Conservation (phyloP, 768 basidiomycete species). For the Pulveroboletus ravenelii region DNA sequence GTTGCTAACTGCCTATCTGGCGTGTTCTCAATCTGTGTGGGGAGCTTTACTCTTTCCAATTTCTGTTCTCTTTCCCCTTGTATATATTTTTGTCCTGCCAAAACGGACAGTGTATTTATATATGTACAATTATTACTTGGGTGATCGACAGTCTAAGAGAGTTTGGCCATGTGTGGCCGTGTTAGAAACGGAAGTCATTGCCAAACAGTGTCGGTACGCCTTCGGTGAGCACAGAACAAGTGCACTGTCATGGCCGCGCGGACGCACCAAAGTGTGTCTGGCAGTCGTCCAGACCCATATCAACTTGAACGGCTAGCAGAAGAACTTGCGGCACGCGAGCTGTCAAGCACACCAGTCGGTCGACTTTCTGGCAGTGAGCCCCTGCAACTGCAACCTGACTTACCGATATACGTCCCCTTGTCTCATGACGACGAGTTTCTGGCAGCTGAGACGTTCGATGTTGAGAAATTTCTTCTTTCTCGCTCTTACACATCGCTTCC, state of each 20-base stretch:
- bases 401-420: conserved; percentile 66
- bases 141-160: no score
- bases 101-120: no score
- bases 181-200: conserved; percentile 24
- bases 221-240: neutral
- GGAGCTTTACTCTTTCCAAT: no score
- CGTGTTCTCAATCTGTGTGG: no score
- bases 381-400: conserved; percentile 34
- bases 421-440: conserved; percentile 78
- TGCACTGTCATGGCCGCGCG: conserved; percentile 15
- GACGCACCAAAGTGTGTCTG: conserved; percentile 11
- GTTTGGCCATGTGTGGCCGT: conserved; percentile 16
- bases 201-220: conserved; percentile 13
- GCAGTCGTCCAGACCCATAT: conserved; percentile 45
- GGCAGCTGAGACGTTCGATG: conserved; percentile 62
- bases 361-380: conserved; percentile 8
- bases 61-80: no score
- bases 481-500: conserved; percentile 80
- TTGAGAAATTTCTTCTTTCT: conserved; percentile 85
- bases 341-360: conserved; percentile 16
- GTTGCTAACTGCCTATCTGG: neutral
- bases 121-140: neutral
- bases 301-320: conserved; percentile 69
- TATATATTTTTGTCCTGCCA: no score
- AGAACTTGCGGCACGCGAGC: conserved; percentile 59